Evolutionary conservation across 306 rosid genomes (phyloP).

Genomic region (peach (Prunus persica)): DNA sequence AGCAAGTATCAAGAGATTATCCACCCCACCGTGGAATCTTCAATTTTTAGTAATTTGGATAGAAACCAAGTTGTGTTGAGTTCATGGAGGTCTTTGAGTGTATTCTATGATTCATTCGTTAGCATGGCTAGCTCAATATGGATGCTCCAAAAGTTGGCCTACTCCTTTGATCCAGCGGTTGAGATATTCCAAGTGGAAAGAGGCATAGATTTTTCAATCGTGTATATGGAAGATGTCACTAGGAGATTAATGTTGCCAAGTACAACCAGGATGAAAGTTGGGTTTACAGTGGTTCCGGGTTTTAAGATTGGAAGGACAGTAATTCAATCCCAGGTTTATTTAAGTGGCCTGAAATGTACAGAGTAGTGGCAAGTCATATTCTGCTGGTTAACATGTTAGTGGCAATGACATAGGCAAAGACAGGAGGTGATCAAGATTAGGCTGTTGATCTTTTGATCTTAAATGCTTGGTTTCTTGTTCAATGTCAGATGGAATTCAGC

Average conservation of each 20-base stretch:
- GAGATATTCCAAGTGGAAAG: slow-evolving; percentile 86
- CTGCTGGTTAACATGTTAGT: slow-evolving; percentile 13
- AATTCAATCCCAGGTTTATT: slow-evolving; percentile 83
- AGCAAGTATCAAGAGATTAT: slow-evolving; percentile 75
- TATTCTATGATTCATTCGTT: slow-evolving; percentile 83
- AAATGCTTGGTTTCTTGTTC: slow-evolving; percentile 8
- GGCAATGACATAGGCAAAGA: slow-evolving; percentile 14
- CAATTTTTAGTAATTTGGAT: slow-evolving; percentile 73
- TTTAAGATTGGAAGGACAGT: slow-evolving; percentile 69
- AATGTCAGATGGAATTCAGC: slow-evolving; percentile 6
- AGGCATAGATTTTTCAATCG: slow-evolving; percentile 75
- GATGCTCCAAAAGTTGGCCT: slow-evolving; percentile 85
- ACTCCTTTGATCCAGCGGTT: slow-evolving; percentile 64
- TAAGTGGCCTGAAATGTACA: slow-evolving; percentile 43
- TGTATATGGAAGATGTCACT: slow-evolving; percentile 89
- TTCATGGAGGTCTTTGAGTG: slow-evolving; percentile 84
- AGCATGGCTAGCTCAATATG: slow-evolving; percentile 89
- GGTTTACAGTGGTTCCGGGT: slow-evolving; percentile 91
- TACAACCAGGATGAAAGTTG: slow-evolving; percentile 69
- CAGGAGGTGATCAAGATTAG: slow-evolving; percentile 9
- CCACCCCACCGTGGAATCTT: slow-evolving; percentile 84
- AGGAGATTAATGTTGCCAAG: slow-evolving; percentile 48
- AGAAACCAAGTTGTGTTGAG: slow-evolving; percentile 59
- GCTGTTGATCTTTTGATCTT: slow-evolving; percentile 15
- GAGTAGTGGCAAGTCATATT: slow-evolving; percentile 27